Evolutionary conservation across 1,139 yeast genomes (phyloP), one percentile per base, ranked within the genome.

Genomic region (Pichia sp.): DNA sequence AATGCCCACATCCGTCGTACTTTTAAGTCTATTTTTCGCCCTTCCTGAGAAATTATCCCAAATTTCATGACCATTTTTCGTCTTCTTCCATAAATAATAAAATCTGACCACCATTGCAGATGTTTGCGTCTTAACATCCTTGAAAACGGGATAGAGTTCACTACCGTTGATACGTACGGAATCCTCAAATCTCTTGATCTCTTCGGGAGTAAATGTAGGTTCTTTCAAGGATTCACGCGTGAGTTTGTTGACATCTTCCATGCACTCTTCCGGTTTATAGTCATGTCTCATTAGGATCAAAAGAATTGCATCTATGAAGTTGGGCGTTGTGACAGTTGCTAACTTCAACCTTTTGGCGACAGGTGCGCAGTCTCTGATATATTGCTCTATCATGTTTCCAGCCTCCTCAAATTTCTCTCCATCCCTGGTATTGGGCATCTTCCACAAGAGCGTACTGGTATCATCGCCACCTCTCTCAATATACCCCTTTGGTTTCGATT

Each of bases 21-120:
- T 58, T 45, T 64, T 69, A 16, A 61, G 48, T 44, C 67, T 70
- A 51, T 78, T 77, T 49, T 75, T 73, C 38, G 67, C 66, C 39
- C 96, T 61, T 1, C 94, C 94, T 41, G 77, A 79, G 50, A 64
- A 84, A 51, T 79, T 79, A 25, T 86, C 96, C 95, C 96, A 86
- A 13, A 84, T 82, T 34, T 60, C 53, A 45, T 71, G 74, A 0
- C 97, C 97, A 38, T 68, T 68, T 22, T 71, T 64, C 0, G 96
- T 79, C 56, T 88, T 88, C 58, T 88, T 88, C 97, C 97, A 88
- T 35, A 83, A 62, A 51, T 88, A 88, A 52, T 85, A 88, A 53
- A 71, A 88, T 36, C 96, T 61, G 1, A 88, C 96, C 44, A 87
- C 69, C 77, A 80, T 83, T 0, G 88, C 71, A 36, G 77, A 64